Evolutionary conservation across 208 protist species (phyloP), one percentile per base, ranked within the genome.

Genomic region (Kentomonas sorsogonicus): DNA sequence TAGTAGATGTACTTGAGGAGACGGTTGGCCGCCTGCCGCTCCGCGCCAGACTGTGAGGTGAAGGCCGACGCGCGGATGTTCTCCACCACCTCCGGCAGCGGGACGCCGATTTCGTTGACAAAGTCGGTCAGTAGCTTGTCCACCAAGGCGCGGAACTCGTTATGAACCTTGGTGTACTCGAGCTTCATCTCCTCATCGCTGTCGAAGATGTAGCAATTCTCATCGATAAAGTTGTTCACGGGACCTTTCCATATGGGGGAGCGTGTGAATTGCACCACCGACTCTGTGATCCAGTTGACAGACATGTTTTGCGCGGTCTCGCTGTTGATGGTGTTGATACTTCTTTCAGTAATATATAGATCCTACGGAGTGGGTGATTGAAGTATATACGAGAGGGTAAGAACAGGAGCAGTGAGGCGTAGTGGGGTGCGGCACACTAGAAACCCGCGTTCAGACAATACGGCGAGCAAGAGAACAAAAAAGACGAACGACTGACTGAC

Each of bases 141-240:
- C 13, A 94, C 75, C 3, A 97, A 76, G 18, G 77, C 54, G 10
- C 73, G 56, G 60, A 96, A 97, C 41, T 83, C 53, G 16, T 86
- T 58, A 71, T 96, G 86, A 34, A 95, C 68, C 1, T 69, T 58
- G 0, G 83, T 96, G 74, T 95, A 90, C 64, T 93, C 84, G 3
- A 97, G 50, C 66, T 89, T 92, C 80, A 95, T 92, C 51, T 95
- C 91, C 3, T 63, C 68, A 38, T 95, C 89, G 18, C 80, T 77
- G 27, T 82, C 86, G 54, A 97, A 97, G 1, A 94, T 25, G 34
- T 63, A 78, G 72, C 93, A 97, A 66, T 95, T 83, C 6, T 96
- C 90, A 60, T 97, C 93, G 25, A 96, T 67, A 74, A 96, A 97
- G 63, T 89, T 79, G 31, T 92, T 73, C 13, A 96, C 75, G 1